Base-by-base conservation (phyloP, 2,329 filamentous ascomycete species). In the Pleurostoma richardsiae region DNA sequence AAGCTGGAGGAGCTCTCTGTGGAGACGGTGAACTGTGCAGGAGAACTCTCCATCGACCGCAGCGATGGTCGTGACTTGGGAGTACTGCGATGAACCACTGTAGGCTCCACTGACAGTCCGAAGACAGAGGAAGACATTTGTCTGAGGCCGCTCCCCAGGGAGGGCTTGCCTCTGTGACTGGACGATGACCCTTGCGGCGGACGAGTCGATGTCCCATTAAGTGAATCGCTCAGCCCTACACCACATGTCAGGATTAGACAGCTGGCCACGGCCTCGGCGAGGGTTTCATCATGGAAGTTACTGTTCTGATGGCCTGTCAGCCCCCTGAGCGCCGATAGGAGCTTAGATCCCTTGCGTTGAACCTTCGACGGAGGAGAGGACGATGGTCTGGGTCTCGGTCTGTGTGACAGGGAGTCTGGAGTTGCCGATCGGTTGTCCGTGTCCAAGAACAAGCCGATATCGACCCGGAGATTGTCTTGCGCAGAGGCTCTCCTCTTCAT, bases 271-370 rank as follows among this genome's bases (percentile, higher is more conserved):
- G 19, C 19, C 19, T 19, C 19, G 19, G 19, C 19, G 19, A 19
- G 19, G 19, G 19, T 19, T 19, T 19, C 19, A 19, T 19, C 19
- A 19, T 19, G 19, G 19, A 19, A 19, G 19, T 19, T 19, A 19
- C 19, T 19, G 19, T 19, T 19, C 19, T 19, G 19, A 19, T 63
- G 71, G 43, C 67, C 69, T 26, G 67, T 71, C 44, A 74, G 54
- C 19, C 68, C 68, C 30, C 65, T 67, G 26, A 76, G 49, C 27
- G 64, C 68, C 4, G 67, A 70, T 45, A 68, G 54, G n/a, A 76
- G 54, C 39, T 60, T 68, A 5, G 67, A 70, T n/a, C 67, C 64
- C 39, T 67, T 66, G 28, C 66, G 65, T 46, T 64, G 62, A 38
- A 69, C 41, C 49, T 70, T 74, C 4, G 66, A 49, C 52, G 61